A percentile compares a stretch with the other conserved stretches of the same genome.
These are phyloP conservation scores for Kazachstania sp. DNA, from an alignment of 1,139 yeast species.

Conservation along the genomic window DNA sequence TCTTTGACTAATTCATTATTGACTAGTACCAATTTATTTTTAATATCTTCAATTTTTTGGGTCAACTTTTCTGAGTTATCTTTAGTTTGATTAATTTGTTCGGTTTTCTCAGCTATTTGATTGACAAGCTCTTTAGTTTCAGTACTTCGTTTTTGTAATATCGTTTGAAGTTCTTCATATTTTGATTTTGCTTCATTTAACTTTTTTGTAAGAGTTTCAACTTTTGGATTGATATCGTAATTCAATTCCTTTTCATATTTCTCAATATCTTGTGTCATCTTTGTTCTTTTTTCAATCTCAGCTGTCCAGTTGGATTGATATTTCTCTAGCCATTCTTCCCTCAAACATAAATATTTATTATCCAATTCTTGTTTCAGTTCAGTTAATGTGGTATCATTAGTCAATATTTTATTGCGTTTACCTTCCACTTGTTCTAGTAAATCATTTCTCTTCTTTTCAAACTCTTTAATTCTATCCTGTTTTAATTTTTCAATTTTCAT, in stretches of 20 bases:
- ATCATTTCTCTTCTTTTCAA: conserved; percentile 26
- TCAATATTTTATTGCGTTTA: conserved; percentile 20
- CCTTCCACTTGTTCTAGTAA: conserved; percentile 20
- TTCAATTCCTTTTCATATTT: conserved; percentile 16
- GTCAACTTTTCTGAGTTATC: conserved; percentile 26
- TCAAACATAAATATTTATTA: conserved; percentile 15
- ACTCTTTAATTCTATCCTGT: conserved; percentile 27
- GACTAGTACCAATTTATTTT: conserved; percentile 24
- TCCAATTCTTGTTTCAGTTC: conserved; percentile 19
- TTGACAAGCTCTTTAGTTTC: conserved; percentile 6
- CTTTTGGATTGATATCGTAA: conserved; percentile 13
- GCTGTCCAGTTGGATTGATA: conserved; percentile 22
- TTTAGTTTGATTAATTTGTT: conserved; percentile 12
- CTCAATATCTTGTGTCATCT: conserved; percentile 13
- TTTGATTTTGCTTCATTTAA: conserved; percentile 15
- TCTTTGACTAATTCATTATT: conserved; percentile 36
- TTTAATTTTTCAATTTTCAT: conserved; percentile 35
- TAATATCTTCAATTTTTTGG: conserved; percentile 22
- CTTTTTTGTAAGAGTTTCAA: conserved; percentile 12
- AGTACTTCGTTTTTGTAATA: conserved; percentile 11
- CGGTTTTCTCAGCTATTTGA: conserved; percentile 7
- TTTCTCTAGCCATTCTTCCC: conserved; percentile 23
- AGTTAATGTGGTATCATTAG: conserved; percentile 20
- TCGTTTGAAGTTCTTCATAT: conserved; percentile 16
- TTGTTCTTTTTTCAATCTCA: conserved; percentile 15